phyloP scores from a whole-genome alignment of 2,329 filamentous ascomycete species.

The Arthrobotrys musiformis region DNA sequence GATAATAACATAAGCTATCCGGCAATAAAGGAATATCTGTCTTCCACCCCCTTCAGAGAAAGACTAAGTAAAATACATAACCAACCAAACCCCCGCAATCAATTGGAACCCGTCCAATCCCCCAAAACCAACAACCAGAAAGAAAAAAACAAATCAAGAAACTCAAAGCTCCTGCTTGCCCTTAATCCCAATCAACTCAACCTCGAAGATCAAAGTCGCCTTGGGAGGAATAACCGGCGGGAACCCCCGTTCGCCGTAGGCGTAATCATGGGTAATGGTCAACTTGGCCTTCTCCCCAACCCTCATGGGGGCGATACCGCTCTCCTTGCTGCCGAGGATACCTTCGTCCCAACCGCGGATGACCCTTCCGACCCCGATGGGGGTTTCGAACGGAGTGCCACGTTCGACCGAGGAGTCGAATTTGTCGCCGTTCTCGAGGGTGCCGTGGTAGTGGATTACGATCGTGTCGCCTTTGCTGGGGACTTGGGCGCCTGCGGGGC shows the following conservation, averaged over 20 bases:
- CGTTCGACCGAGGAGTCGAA: conserved; percentile 88
- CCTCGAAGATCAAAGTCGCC: conserved; percentile 78
- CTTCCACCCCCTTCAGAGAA: background rate
- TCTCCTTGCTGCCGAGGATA: conserved; percentile 77
- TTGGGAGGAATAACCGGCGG: conserved; percentile 51
- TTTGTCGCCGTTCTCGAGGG: conserved; percentile 78
- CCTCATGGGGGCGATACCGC: conserved; percentile 61
- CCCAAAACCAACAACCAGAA: background rate
- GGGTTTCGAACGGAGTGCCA: conserved; percentile 75
- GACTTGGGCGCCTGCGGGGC: conserved; percentile 14
- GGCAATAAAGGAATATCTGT: background rate
- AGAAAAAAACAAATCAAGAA: background rate
- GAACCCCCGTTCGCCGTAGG: conserved; percentile 32
- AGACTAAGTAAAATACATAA: background rate
- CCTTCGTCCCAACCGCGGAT: conserved; percentile 91
- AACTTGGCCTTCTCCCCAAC: conserved; percentile 89
- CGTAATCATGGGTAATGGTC: conserved; percentile 72
- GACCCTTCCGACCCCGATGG: conserved; percentile 84
- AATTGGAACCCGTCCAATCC: background rate
- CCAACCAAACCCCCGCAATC: background rate
- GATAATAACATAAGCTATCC: background rate
- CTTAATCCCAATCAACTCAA: conserved; percentile 84
- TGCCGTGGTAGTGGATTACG: conserved; percentile 72
- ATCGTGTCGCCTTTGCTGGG: conserved; percentile 34
- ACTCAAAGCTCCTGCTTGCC: conserved; percentile 39